Base-by-base conservation (phyloP, 257 asterid species). In the Solanum sparsipilum region DNA sequence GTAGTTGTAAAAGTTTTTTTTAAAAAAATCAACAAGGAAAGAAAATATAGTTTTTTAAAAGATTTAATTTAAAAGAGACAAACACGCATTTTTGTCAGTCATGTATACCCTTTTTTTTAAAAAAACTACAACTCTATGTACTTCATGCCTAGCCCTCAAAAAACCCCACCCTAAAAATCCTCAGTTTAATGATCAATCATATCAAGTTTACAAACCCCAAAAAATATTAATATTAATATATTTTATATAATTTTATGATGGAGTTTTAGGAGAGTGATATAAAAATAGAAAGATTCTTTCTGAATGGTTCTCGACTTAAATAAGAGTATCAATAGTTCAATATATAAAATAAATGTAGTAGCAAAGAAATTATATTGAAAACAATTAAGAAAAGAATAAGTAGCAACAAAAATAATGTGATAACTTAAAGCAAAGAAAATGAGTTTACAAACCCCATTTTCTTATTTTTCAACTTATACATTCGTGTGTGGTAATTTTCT, bases 61-160 rank as follows among this genome's bases (percentile, higher is more conserved):
- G 4, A 73, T 2, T 68, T 68, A 13, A 29, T 87, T 52, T 92
- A 81, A 87, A 86, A 88, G 81, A 91, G 94, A 93, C 95, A 94
- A 93, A 90, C 79, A 89, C 92, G 93, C 93, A 90, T 89, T 92
- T 89, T 88, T 93, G 98, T 94, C 98, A 92, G 96, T 82, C 90
- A 29, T 89, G 79, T 65, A 34, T 41, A 44, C 31, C 32, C 4
- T 38, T 12, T 11, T 27, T 46, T 48, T 4, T 0, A 46, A 46
- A 13, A 13, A 27, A 41, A 25, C 15, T 39, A 25, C 12, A 9
- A 41, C 84, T 79, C 65, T 15, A 52, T 52, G 63, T 52, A 41
- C 34, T 44, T 41, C 36, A 79, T 79, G 84, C 38, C 65, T 46
- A 81, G 85, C 39, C 67, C 85, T 5, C 9, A 35, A 46, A 81